A percentile compares a stretch with the other conserved stretches of the same genome.
Evolutionary conservation across 495 filamentous ascomycete genomes (phyloP).

Genomic region (Chaetomidium leptoderma): DNA sequence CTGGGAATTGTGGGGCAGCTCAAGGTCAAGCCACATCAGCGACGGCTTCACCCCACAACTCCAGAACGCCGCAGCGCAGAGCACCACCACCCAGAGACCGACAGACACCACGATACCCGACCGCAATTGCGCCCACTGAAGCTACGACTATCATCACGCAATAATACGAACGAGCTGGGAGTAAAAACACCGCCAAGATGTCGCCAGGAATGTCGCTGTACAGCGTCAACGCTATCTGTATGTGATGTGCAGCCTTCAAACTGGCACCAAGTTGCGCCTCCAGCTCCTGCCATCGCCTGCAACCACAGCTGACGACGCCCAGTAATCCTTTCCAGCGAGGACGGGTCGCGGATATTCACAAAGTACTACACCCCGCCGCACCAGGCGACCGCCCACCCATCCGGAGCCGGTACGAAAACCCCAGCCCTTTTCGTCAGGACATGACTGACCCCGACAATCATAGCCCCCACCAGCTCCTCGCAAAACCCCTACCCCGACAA

Average conservation of each 20-base stretch:
- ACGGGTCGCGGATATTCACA: slow-evolving; percentile 83
- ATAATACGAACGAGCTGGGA: not conserved
- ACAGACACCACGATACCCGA: slow-evolving; percentile 10
- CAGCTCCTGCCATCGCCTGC: not conserved
- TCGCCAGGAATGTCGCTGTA: slow-evolving; percentile 71
- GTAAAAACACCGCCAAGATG: slow-evolving; percentile 31
- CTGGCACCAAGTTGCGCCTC: not conserved
- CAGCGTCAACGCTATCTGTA: slow-evolving; percentile 86
- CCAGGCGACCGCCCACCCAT: slow-evolving; percentile 51
- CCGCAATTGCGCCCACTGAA: slow-evolving; percentile 6
- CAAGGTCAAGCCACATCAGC: slow-evolving; percentile 31
- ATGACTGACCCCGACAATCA: not conserved
- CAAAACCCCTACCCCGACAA: slow-evolving; percentile 79
- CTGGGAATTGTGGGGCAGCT: slow-evolving; percentile 20
- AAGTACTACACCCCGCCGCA: slow-evolving; percentile 95
- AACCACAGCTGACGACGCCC: slow-evolving; percentile 9
- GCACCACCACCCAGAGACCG: slow-evolving; percentile 6
- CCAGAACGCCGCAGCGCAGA: slow-evolving; percentile 1
- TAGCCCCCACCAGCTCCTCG: slow-evolving; percentile 26
- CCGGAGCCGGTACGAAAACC: slow-evolving; percentile 17
- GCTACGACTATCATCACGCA: not conserved
- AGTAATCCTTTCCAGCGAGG: slow-evolving; percentile 68
- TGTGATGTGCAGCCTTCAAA: not conserved
- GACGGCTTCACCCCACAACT: slow-evolving; percentile 28
- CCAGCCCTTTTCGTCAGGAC: slow-evolving; percentile 1